Evolutionary conservation across 2,329 filamentous ascomycete species (phyloP), one percentile per base, ranked within the genome.

Genomic region (Thelonectria discophora): DNA sequence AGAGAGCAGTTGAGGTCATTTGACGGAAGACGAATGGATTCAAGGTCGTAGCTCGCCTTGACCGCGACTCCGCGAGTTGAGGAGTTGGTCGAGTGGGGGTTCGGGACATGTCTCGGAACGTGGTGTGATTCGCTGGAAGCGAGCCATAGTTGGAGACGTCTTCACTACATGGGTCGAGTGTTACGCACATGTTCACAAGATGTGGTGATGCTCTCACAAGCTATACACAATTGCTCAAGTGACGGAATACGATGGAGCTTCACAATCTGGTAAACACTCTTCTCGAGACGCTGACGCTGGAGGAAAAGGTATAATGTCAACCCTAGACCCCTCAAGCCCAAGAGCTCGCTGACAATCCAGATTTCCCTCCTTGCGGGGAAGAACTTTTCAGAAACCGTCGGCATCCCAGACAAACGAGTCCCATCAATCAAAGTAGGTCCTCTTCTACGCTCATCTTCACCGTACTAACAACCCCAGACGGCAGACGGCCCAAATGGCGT

Each of bases 401-500:
- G 49, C 0, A 59, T 69, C 12, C 21, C 58, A 1, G 61, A 67
- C 15, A 69, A 68, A 15, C 65, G 64, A 2, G 17, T 71, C 6
- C 69, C 67, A 0, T 63, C 65, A 0, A 66, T 71, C 3, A 71
- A 69, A 47, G 69, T 71, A 0, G 2, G n/a, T 42, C 1, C 20
- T 13, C 15, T 11, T 2, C 9, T 1, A 0, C 10, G 37, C 3
- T 1, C 0, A 5, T 1, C 0, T 5, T 1, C 10, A 12, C 24
- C 9, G 3, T 4, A 12, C 53, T 63, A 6, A 65, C 10, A 32
- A 2, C 0, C 1, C 0, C 7, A 71, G 69, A 71, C 69, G 1
- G 69, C 69, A 5, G 75, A 77, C 21, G 75, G 75, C 0, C 75
- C 75, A 50, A 77, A 77, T 63, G 75, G 75, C 11, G 72, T 74